Conservation (phyloP, 2,329 filamentous ascomycete genomes). For the Lasiodiplodia sp. region DNA sequence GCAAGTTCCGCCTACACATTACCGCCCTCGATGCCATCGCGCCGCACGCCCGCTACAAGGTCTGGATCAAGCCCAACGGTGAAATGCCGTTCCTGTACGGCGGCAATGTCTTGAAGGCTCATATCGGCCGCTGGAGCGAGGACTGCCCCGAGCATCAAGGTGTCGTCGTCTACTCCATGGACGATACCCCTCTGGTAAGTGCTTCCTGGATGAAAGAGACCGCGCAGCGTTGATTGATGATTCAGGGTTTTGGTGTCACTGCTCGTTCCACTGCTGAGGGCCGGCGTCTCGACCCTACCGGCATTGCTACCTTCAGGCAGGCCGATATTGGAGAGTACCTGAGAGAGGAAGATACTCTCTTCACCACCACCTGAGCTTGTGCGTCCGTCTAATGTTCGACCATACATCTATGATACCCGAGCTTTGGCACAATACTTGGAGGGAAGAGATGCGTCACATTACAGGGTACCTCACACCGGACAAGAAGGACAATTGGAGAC, state of each 20-base stretch:
- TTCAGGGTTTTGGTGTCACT: conserved; percentile 86
- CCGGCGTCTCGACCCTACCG: conserved; percentile 85
- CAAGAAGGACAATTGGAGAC: not conserved
- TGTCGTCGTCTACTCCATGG: conserved; percentile 88
- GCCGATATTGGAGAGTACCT: conserved; percentile 95
- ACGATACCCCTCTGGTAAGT: conserved; percentile 77
- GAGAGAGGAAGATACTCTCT: conserved; percentile 76
- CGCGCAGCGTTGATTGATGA: not conserved
- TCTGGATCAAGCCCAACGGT: conserved; percentile 95
- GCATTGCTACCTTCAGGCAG: conserved; percentile 87
- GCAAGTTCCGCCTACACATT: conserved; percentile 94
- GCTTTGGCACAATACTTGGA: not conserved
- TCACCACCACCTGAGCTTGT: conserved; percentile 56
- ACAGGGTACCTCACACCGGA: not conserved
- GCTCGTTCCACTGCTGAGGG: conserved; percentile 87
- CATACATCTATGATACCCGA: conserved; percentile 18
- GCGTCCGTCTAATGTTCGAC: not conserved
- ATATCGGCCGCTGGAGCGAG: conserved; percentile 84
- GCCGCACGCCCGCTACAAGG: conserved; percentile 91
- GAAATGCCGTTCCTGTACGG: conserved; percentile 98
- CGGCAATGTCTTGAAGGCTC: conserved; percentile 83
- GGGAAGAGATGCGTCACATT: not conserved
- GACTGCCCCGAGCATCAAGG: conserved; percentile 94
- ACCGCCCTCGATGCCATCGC: conserved; percentile 90
- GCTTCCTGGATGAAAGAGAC: too few species aligned